A percentile compares a stretch with the other conserved stretches of the same genome.
Evolutionary conservation across 2,329 filamentous ascomycete species (phyloP).

Genomic region (Aspergillus aculeatus): DNA sequence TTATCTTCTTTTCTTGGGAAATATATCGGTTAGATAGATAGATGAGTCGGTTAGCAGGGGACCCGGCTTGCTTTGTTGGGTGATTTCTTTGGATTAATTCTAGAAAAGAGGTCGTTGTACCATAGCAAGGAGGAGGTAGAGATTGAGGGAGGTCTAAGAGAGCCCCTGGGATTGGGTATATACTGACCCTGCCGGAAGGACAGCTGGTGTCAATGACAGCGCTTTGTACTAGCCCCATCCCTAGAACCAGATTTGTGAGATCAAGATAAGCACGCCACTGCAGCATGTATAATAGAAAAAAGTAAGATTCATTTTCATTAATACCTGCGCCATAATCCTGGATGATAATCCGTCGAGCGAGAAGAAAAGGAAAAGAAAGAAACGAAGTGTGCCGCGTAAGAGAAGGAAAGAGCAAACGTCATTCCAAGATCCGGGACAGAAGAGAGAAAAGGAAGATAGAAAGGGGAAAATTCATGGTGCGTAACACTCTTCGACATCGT

Average conservation of each 20-base stretch:
- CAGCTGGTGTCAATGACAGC: neutral
- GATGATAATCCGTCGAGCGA: slow-evolving; percentile 23
- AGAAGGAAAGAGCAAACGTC: neutral
- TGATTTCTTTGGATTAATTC: neutral
- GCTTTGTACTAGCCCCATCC: neutral
- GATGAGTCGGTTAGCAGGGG: no score
- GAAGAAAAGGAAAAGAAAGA: neutral
- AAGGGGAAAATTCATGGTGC: neutral
- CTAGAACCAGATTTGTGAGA: slow-evolving; percentile 1
- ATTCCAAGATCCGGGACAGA: neutral
- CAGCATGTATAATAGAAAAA: neutral
- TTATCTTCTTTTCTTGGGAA: neutral
- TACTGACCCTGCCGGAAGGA: neutral
- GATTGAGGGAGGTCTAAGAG: neutral
- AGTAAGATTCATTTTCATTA: slow-evolving; percentile 23
- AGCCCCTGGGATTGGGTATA: neutral
- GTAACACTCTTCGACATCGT: neutral
- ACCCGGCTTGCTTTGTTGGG: neutral
- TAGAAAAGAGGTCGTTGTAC: neutral
- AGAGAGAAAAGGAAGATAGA: neutral
- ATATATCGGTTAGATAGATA: no score
- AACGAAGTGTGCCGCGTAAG: neutral
- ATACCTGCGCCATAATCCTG: slow-evolving; percentile 20
- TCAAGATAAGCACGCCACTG: neutral
- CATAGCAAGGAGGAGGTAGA: neutral